Percentiles rank a stretch among this genome's conserved stretches.
Conservation (phyloP, 2,329 filamentous ascomycete species). For the Fusarium solani-melongenae region DNA sequence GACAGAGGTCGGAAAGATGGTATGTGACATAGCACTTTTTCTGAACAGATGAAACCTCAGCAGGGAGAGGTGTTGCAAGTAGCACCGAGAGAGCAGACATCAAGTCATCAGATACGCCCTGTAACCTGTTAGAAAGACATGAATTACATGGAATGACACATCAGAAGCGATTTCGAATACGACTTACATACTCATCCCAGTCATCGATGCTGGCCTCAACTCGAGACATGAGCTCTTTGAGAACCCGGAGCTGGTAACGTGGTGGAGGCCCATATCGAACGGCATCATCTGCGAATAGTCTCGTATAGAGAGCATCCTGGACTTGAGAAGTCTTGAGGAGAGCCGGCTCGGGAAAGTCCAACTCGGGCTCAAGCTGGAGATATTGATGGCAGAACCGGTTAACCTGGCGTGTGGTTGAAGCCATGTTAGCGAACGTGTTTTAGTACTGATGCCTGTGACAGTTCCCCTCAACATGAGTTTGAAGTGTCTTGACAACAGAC, state of each 20-base stretch:
- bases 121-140: slow-evolving; percentile 41
- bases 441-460: not conserved
- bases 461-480: not conserved
- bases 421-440: slow-evolving; percentile 13
- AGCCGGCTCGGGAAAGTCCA: slow-evolving; percentile 71
- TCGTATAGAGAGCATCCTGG: slow-evolving; percentile 74
- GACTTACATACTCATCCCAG: slow-evolving; percentile 87
- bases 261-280: slow-evolving; percentile 70
- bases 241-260: slow-evolving; percentile 75
- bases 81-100: slow-evolving; percentile 75
- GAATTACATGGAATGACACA: not conserved
- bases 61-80: slow-evolving; percentile 71
- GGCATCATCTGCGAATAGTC: slow-evolving; percentile 71
- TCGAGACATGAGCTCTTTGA: slow-evolving; percentile 77
- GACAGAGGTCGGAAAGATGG: slow-evolving; percentile 52
- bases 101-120: slow-evolving; percentile 88
- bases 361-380: slow-evolving; percentile 75
- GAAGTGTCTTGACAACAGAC: slow-evolving; percentile 15
- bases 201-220: slow-evolving; percentile 82
- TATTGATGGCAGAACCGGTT: slow-evolving; percentile 78
- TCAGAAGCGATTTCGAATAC: not conserved
- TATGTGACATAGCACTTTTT: slow-evolving; percentile 83
- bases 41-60: slow-evolving; percentile 74
- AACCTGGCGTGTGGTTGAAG: slow-evolving; percentile 41
- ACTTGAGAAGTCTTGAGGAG: slow-evolving; percentile 69